Evolutionary conservation across 306 rosid species (phyloP), one percentile per base, ranked within the genome.

Genomic region (Hippophae rhamnoides): DNA sequence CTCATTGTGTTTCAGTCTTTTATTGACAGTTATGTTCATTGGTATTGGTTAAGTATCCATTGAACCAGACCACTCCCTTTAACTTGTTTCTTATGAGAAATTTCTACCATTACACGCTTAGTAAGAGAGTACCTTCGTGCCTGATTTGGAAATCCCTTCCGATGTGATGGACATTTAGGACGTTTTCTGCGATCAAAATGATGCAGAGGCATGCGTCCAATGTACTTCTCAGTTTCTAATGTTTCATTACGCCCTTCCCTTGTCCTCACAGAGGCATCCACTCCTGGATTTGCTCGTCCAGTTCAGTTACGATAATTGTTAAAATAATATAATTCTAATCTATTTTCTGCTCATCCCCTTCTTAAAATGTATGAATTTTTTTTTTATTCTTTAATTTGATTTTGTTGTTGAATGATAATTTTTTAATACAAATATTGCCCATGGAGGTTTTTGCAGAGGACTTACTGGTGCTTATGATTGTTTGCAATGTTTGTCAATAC

Each of bases 21-120:
- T 49, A 49, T 12, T 49, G 53, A 0, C 53, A 49, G 53, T 49
- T 12, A 49, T 49, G 53, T 10, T 2, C 18, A 47, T 40, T 47
- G 1, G 3, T 9, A 9, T 58, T 62, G 47, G 18, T 52, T 7
- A 43, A n/a, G 52, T 11, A 7, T 40, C 5, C 46, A 31, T 47
- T 55, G 57, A 10, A 40, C 54, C 43, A 69, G 38, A 31, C 46
- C 7, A 38, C 23, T 23, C 58, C 47, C 54, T 65, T 65, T 44
- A 11, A 65, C 38, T 47, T 47, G 54, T 27, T 12, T 7, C 53
- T 5, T 23, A 49, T 49, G 14, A 23, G 18, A 49, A 31, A 49
- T 3, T 7, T 14, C 52, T 12, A 48, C 4, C 38, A 3, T 11
- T 48, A 48, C 11, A 14, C 53, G 23, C 53, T 49, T 49, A 11